Percentiles rank a stretch among this genome's conserved stretches.
Evolutionary conservation across 805 yeast species (phyloP).

Genomic region (Maudiozyma pseudohumilis): DNA sequence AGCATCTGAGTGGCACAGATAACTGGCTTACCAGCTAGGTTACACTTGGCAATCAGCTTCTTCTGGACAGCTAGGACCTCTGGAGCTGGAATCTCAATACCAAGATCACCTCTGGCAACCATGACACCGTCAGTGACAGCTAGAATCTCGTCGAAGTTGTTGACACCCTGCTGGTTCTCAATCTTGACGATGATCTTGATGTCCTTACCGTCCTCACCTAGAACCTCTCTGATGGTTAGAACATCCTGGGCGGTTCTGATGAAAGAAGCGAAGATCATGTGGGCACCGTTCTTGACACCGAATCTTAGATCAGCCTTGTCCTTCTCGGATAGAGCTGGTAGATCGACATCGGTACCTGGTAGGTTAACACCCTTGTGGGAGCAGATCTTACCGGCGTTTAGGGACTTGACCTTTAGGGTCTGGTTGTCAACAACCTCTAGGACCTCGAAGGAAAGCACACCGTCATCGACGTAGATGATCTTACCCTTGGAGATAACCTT

Average conservation of each 20-base stretch:
- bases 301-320: conserved; percentile 85
- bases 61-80: conserved; percentile 98
- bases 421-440: conserved; percentile 66
- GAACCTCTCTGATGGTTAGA: conserved; percentile 78
- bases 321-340: conserved; percentile 96
- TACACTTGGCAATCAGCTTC: conserved; percentile 98
- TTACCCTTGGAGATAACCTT: conserved; percentile 83
- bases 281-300: conserved; percentile 96
- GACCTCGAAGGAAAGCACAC: conserved; percentile 93
- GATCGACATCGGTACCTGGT: conserved; percentile 97
- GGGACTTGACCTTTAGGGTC: conserved; percentile 77
- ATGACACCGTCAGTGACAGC: conserved; percentile 96
- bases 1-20: conserved; percentile 99
- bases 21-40: conserved; percentile 98
- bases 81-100: conserved; percentile 98
- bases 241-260: conserved; percentile 92
- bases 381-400: conserved; percentile 91
- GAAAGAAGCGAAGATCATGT: conserved; percentile 97
- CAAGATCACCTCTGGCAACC: conserved; percentile 99
- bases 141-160: conserved; percentile 96
- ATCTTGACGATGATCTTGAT: conserved; percentile 95
- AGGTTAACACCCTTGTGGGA: conserved; percentile 99
- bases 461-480: conserved; percentile 92
- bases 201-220: conserved; percentile 94
- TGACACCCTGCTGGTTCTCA: conserved; percentile 99